Evolutionary conservation across 345 rosid genomes (phyloP), one percentile per base, ranked within the genome.

Genomic region (Eucalyptus cloeziana): DNA sequence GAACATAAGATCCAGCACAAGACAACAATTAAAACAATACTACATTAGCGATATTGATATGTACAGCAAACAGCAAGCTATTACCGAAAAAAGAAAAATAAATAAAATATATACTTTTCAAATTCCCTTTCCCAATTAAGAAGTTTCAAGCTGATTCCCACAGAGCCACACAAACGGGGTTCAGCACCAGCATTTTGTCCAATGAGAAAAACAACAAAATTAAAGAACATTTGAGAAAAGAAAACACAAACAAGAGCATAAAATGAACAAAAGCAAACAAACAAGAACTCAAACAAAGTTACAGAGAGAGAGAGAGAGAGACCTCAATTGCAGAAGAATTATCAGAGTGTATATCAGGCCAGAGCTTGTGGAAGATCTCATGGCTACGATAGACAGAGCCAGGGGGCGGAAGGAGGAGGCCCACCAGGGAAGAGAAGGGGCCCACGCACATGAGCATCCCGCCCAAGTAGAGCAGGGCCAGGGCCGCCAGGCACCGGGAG

Each of bases 301-400:
- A 49, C 33, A 56, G 30, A 30, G 67, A 47, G 43, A 25, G 45
- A 49, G 85, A 58, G 87, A 47, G 45, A 56, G 52, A 45, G 88
- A 96, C 98, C 96, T 96, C 91, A 87, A 95, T 86, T 27, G 95
- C 89, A 33, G 97, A 94, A 49, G 95, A 94, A 92, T 97, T 96
- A 86, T 96, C 98, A 40, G 93, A 89, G n/a, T 86, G 89, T 88
- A 97, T 95, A 71, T 96, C 94, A 90, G 92, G 92, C 97, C 96
- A 94, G 44, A 97, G 95, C 91, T 93, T 93, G 71, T 85, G 87
- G 90, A 96, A 96, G 92, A 95, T 91, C 91, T 94, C 92, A 86
- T 94, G 96, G 93, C 98, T 97, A 81, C 97, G 94, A 69, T 97
- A 97, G 69, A 95, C 96, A 54, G 97, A 94, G 45, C 97, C 98